Evolutionary conservation across 257 asterid genomes (phyloP).

Genomic region (Jaltomata sinuosa): DNA sequence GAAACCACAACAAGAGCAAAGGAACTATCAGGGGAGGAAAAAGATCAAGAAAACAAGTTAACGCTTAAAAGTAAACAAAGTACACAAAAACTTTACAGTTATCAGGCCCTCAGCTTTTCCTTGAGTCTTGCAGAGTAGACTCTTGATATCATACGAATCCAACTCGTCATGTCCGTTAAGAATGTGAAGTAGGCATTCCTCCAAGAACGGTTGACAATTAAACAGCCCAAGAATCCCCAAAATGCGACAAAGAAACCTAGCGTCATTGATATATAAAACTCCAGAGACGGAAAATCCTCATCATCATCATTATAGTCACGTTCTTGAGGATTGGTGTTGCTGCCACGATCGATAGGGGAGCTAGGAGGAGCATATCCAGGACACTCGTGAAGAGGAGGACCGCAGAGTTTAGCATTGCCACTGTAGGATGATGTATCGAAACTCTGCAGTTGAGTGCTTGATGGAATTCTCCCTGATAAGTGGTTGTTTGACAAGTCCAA

Average conservation of each 20-base stretch:
- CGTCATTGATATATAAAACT: not conserved
- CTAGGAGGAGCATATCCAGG: not conserved
- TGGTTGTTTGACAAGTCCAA: constrained; percentile 26
- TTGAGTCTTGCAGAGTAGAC: not conserved
- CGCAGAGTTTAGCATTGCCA: constrained; percentile 16
- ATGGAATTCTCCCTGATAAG: constrained; percentile 19
- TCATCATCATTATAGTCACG: not conserved
- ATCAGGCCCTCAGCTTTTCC: not conserved
- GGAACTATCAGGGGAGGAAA: not conserved
- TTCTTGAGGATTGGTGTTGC: too few relatives aligned
- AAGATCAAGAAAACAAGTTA: not conserved
- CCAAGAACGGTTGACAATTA: not conserved
- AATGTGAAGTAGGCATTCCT: constrained; percentile 1
- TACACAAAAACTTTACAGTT: not conserved
- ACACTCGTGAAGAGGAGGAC: constrained; percentile 11
- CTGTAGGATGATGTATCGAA: constrained; percentile 16
- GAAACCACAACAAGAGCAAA: not conserved
- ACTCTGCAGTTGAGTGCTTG: constrained; percentile 17
- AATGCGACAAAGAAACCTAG: not conserved
- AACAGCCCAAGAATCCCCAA: not conserved
- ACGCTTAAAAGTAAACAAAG: not conserved
- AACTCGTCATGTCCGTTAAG: not conserved
- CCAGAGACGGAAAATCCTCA: not conserved
- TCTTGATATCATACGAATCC: not conserved
- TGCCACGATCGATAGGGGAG: not conserved